phyloP scores from a whole-genome alignment of 2,329 filamentous ascomycete genomes.

The Aspergillus fructus region DNA sequence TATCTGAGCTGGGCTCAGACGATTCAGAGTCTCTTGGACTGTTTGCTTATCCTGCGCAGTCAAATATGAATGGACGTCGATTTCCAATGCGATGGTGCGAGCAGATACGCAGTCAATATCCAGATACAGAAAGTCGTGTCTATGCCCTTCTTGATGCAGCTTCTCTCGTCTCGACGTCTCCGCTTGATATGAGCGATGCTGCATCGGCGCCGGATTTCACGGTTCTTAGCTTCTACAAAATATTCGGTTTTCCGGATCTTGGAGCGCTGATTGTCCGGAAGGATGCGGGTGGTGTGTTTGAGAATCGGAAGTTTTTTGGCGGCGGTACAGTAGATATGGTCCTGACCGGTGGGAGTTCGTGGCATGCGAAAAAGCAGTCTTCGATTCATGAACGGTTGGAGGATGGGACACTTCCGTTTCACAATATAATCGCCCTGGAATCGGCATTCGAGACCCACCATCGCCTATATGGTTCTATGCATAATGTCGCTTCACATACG shows the following conservation, averaged over 20 bases:
- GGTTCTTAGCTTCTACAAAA: slow-evolving; percentile 89
- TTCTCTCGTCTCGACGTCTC: slow-evolving; percentile 73
- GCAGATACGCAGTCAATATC: slow-evolving; percentile 42
- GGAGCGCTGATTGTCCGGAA: slow-evolving; percentile 82
- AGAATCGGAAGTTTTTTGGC: slow-evolving; percentile 77
- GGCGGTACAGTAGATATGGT: slow-evolving; percentile 94
- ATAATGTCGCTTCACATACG: slow-evolving; percentile 69
- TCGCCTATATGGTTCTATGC: slow-evolving; percentile 70
- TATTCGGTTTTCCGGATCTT: slow-evolving; percentile 94
- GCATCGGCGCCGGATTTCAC: slow-evolving; percentile 75
- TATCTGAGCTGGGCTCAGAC: slow-evolving; percentile 41
- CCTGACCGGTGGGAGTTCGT: slow-evolving; percentile 70
- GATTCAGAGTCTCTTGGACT: slow-evolving; percentile 37
- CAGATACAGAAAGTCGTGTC: slow-evolving; percentile 40
- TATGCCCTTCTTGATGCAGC: slow-evolving; percentile 81
- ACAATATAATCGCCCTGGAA: slow-evolving; percentile 82
- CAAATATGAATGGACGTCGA: slow-evolving; percentile 83
- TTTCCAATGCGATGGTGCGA: slow-evolving; percentile 70
- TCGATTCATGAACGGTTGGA: slow-evolving; percentile 79
- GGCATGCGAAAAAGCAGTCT: slow-evolving; percentile 74
- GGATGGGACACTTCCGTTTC: slow-evolving; percentile 87
- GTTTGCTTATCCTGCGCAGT: slow-evolving; percentile 87
- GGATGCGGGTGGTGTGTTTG: slow-evolving; percentile 62
- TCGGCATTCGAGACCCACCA: slow-evolving; percentile 69
- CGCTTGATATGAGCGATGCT: slow-evolving; percentile 66